phyloP scores from a whole-genome alignment of 2,329 filamentous ascomycete species.

The Aspergillus versicolor region DNA sequence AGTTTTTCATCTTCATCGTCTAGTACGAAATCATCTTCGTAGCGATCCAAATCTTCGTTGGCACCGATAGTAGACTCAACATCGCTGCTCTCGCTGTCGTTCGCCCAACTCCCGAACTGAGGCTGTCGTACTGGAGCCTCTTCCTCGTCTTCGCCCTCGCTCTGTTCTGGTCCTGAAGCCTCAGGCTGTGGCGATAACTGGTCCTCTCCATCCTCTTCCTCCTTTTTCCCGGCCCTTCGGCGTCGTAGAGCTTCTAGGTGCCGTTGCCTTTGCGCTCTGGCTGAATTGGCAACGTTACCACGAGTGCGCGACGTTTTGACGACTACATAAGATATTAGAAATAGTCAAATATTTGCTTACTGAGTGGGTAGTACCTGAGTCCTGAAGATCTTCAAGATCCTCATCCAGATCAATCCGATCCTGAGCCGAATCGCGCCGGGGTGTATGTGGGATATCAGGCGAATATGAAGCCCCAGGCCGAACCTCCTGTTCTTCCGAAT shows the following conservation, averaged over 20 bases:
- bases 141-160: conserved; percentile 21
- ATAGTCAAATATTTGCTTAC: neutral
- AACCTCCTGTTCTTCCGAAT: conserved; percentile 28
- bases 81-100: conserved; percentile 28
- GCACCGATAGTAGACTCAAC: conserved; percentile 26
- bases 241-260: conserved; percentile 45
- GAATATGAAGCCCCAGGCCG: conserved; percentile 28
- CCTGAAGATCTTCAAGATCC: conserved; percentile 45
- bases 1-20: conserved; percentile 61
- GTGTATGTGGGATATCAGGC: conserved; percentile 26
- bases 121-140: conserved; percentile 18
- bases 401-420: conserved; percentile 45
- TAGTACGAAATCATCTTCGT: conserved; percentile 65
- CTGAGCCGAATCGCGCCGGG: conserved; percentile 26
- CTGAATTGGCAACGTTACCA: conserved; percentile 39
- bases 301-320: conserved; percentile 42
- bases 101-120: conserved; percentile 15
- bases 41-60: conserved; percentile 52
- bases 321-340: conserved; percentile 21
- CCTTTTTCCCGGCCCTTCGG: conserved; percentile 42
- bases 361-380: conserved; percentile 36
- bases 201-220: conserved; percentile 27
- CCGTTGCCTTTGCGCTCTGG: conserved; percentile 38
- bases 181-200: conserved; percentile 18
- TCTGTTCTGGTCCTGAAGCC: conserved; percentile 19